A percentile compares a stretch with the other conserved stretches of the same genome.
Evolutionary conservation across 2,329 filamentous ascomycete species (phyloP).

Genomic region (Pseudogymnoascus sp.): DNA sequence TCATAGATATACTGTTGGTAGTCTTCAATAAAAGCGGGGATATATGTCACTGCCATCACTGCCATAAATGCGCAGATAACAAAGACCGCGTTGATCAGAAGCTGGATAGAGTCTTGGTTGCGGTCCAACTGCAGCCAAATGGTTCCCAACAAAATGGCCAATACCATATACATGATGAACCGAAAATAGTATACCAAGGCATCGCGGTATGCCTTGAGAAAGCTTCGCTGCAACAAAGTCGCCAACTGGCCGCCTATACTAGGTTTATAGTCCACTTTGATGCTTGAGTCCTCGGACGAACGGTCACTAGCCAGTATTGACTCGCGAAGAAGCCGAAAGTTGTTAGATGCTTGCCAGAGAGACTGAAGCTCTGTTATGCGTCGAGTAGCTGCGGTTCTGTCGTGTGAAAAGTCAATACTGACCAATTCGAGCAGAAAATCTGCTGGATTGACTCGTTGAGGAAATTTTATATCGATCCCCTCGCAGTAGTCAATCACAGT

Average conservation of each 20-base stretch:
- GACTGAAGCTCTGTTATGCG: background rate
- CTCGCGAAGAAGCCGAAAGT: background rate
- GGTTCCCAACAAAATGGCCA: slow-evolving; percentile 76
- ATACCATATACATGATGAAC: slow-evolving; percentile 65
- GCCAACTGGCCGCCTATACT: background rate
- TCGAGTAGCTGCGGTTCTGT: background rate
- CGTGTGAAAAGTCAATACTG: slow-evolving; percentile 56
- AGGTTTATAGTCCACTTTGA: background rate
- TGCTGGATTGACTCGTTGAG: slow-evolving; percentile 62
- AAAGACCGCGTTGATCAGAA: slow-evolving; percentile 71
- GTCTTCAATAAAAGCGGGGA: slow-evolving; percentile 72
- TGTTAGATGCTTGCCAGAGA: background rate
- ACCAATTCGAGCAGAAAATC: slow-evolving; percentile 68
- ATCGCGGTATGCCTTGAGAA: slow-evolving; percentile 67
- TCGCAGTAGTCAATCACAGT: background rate
- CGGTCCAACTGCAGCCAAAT: slow-evolving; percentile 65
- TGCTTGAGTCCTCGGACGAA: background rate
- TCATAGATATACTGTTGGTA: slow-evolving; percentile 61
- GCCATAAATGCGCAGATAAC: slow-evolving; percentile 64
- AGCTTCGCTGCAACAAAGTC: background rate
- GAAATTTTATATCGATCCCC: slow-evolving; percentile 33
- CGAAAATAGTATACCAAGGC: slow-evolving; percentile 71
- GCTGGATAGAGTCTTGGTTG: slow-evolving; percentile 62
- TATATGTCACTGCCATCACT: slow-evolving; percentile 70
- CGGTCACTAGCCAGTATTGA: background rate